These are phyloP conservation scores for Pelargonium citronellum DNA, from an alignment of 441 rosid genomes.

Conservation along the genomic window DNA sequence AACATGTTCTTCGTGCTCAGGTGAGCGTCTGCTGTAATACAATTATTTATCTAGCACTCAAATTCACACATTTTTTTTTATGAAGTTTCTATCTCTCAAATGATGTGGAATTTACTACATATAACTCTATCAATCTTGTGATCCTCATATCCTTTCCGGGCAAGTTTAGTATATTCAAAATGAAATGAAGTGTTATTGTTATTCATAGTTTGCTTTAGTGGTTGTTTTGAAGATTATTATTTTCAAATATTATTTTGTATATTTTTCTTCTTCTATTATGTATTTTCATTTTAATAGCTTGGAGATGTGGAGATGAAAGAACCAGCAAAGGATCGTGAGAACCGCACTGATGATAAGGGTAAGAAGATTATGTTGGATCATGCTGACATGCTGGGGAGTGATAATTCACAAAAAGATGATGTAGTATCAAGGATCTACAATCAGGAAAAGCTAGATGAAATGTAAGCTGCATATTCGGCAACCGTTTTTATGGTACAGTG, in stretches of 20 bases:
- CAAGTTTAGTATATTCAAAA: neutral
- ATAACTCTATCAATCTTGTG: neutral
- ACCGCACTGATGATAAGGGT: conserved; percentile 38
- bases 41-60: neutral
- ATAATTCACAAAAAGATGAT: conserved; percentile 23
- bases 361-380: conserved; percentile 44
- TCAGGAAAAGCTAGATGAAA: conserved; percentile 62
- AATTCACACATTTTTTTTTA: neutral
- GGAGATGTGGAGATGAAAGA: neutral
- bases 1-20: neutral
- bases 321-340: conserved; percentile 16
- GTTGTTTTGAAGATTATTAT: neutral
- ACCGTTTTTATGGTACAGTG: conserved; percentile 16
- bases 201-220: neutral
- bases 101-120: neutral
- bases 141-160: neutral
- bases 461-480: conserved; percentile 39
- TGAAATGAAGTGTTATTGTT: conserved; percentile 6
- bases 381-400: conserved; percentile 20
- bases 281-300: neutral
- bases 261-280: neutral
- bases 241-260: neutral
- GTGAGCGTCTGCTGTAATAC: neutral
- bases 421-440: conserved; percentile 23
- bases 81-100: neutral